Conservation (phyloP, 805 yeast genomes). For the Pichia insulana region DNA sequence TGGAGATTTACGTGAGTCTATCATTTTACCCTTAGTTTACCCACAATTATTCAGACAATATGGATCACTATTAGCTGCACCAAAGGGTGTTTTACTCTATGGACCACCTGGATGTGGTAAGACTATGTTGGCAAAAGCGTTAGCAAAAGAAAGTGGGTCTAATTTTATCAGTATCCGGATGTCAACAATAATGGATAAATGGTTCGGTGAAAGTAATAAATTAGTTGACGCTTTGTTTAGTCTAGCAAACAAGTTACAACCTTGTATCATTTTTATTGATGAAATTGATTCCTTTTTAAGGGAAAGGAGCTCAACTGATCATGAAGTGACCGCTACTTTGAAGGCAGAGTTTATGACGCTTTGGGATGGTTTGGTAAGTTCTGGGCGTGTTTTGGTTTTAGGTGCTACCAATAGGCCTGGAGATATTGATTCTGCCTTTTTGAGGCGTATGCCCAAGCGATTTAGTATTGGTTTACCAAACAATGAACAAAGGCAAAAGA, state of each 20-base stretch:
- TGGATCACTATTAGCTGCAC: conserved; percentile 69
- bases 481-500: conserved; percentile 55
- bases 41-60: conserved; percentile 70
- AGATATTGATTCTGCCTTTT: conserved; percentile 87
- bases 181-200: conserved; percentile 93
- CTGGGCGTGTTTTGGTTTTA: conserved; percentile 75
- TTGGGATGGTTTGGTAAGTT: conserved; percentile 83
- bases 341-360: conserved; percentile 96
- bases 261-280: conserved; percentile 91
- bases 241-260: conserved; percentile 80
- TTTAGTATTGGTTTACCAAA: conserved; percentile 74
- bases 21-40: conserved; percentile 74
- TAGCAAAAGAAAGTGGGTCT: conserved; percentile 87
- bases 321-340: conserved; percentile 89
- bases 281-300: conserved; percentile 93
- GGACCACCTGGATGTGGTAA: conserved; percentile 99
- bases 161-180: conserved; percentile 83
- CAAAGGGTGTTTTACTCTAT: conserved; percentile 84
- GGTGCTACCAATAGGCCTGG: conserved; percentile 93
- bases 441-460: conserved; percentile 87
- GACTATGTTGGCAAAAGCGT: conserved; percentile 93
- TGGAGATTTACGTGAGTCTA: conserved; percentile 81
- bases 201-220: conserved; percentile 96
- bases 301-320: conserved; percentile 76
- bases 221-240: conserved; percentile 89